Base-by-base conservation (phyloP, 805 yeast genomes). In the Candida ulmi region DNA sequence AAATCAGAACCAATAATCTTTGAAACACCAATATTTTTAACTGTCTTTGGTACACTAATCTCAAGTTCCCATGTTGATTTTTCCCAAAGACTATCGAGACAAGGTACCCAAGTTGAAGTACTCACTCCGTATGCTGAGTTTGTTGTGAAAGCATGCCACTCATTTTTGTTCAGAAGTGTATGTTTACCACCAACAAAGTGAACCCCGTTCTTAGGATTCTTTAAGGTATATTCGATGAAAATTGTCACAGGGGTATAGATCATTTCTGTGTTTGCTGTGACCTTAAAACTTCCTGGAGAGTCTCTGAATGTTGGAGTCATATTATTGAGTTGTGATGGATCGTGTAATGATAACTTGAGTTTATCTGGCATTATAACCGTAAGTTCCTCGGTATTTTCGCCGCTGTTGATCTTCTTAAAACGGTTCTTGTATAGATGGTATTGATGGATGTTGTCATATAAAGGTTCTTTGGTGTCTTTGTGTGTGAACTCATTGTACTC, bases 101-200 rank as follows among this genome's bases (percentile, higher is more conserved):
- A 93, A 0, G 99, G 99, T 36, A 93, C 84, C 99, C 99, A 93
- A n/a, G 88, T 83, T 2, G 96, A 86, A 0, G 98, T 85, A 13
- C 93, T 77, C 4, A 83, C 71, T 15, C 88, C 87, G 33, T 81
- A 62, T 23, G 87, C 88, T 5, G 86, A 71, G 54, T 91, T 90
- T 2, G 77, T 69, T 0, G 98, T 91, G 60, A 84, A 88, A 2
- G 87, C 95, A 53, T 83, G 93, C 95, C 96, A 88, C 35, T 65
- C 62, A 27, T 42, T 69, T 57, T 45, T 69, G 21, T 53, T 52
- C 16, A 61, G 38, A 8, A 48, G 67, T 2, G 80, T 66, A 35
- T 71, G 66, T 11, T 61, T 58, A 11, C 80, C 78, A 13, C 87
- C 84, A 28, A 80, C 78, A 58, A 93, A 93, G 36, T 74, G 70